Percentiles rank a stretch among this genome's conserved stretches.
phyloP scores from a whole-genome alignment of 2,329 filamentous ascomycete genomes.

The Leptographium radiaticola region DNA sequence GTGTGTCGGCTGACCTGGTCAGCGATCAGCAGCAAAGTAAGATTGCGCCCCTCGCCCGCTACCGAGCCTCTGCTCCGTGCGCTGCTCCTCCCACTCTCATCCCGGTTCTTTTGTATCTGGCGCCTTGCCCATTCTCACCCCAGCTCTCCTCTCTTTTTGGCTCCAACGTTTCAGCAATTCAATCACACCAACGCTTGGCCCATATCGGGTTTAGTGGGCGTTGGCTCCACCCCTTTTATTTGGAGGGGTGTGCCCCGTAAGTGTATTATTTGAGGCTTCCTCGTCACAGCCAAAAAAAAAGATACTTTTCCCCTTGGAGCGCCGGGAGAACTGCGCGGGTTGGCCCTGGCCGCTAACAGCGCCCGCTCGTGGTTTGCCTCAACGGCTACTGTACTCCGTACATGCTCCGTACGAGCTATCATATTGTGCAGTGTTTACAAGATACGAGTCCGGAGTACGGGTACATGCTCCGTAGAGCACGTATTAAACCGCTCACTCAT shows the following conservation, averaged over 20 bases:
- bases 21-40: not conserved
- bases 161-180: constrained; percentile 9
- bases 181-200: constrained; percentile 7
- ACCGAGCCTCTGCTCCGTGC: not conserved
- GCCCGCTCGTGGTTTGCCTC: not conserved
- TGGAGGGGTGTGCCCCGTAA: not conserved
- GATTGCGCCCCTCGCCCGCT: not conserved
- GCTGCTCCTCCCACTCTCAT: not conserved
- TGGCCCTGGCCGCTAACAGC: constrained; percentile 1
- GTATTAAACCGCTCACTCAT: not conserved
- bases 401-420: too few relatives aligned
- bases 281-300: too few relatives aligned
- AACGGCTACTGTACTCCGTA: not conserved
- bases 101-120: not conserved
- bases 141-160: not conserved
- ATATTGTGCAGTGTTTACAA: too few relatives aligned
- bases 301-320: not conserved
- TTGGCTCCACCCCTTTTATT: constrained; percentile 8
- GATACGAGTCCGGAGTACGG: too few relatives aligned
- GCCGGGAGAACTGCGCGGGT: not conserved
- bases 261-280: too few relatives aligned
- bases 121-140: not conserved
- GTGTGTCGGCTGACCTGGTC: not conserved
- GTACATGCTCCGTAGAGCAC: too few relatives aligned
- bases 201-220: not conserved